Base-by-base conservation (phyloP, 1,284 basidiomycete species). In the Xanthoconium separans region DNA sequence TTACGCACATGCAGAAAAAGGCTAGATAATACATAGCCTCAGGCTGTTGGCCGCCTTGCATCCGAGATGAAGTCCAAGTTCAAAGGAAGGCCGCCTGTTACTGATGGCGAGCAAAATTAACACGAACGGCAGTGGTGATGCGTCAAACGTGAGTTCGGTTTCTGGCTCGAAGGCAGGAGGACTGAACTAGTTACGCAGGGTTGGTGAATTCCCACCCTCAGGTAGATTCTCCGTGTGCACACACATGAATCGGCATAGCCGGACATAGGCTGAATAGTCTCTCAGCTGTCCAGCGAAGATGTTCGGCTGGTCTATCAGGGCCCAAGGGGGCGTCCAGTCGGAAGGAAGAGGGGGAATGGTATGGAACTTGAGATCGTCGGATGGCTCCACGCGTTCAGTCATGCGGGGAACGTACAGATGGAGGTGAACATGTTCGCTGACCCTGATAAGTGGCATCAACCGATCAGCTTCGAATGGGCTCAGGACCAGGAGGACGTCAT, bases 371-470 rank as follows among this genome's bases (percentile, higher is more conserved):
- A 76, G 70, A 51, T 75, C 65, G 40, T 78, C 75, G 46, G 34
- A 73, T 3, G 74, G 59, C 11, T 54, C 59, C 69, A 74, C 75
- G 2, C 57, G 59, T 18, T 68, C 53, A 1, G 62, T 65, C 12
- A 71, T 66, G 1, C 73, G 63, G 2, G 77, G 72, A 4, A 73
- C 56, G 50, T 77, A 80, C 2, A 74, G 18, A 52, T 79, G 77
- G 9, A 44, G 43, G 29, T 44, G 43, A 11, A 44, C 29, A 8
- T 15, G 22, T 20, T 44, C 43, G 12, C 43, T 31, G 4, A 12
- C 6, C 43, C 43, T 44, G 12, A 44, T 44, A 18, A 13, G 16
- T 6, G 29, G 29, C 43, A 44, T 13, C 43, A 44, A 10, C 4
- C 8, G 29, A 7, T 44, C 43, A 2, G 29, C 43, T 44, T 80